Evolutionary conservation across 495 filamentous ascomycete species (phyloP), one percentile per base, ranked within the genome.

Genomic region (Penicillium lagena): DNA sequence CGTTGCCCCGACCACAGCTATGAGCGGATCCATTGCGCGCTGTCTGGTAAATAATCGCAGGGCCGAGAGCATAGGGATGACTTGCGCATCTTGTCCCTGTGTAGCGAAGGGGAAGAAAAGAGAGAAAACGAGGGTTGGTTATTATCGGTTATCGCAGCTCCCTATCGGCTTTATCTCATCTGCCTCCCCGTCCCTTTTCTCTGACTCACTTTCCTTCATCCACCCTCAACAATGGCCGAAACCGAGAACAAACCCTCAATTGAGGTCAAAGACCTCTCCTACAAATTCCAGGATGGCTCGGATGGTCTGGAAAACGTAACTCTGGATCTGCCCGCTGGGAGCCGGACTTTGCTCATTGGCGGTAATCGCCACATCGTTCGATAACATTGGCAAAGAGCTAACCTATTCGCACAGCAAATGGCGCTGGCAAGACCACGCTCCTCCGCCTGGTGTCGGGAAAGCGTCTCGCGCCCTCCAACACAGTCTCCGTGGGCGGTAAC

Each of bases 371-470:
- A 39, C 29, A 14, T 38, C 22, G 37, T 15, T 8, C 39, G 22
- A 40, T 38, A 14, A 10, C 10, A 27, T 29, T 28, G 42, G 12
- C 22, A 28, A 4, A 35, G 22, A 28, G 12, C 48, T 53, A 38
- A 46, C 15, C 32, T 44, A 11, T 38, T 36, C 14, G 31, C 33
- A 43, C 53, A 87, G 84, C 94, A 46, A 99, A 99, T 65, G 93
- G 93, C 56, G 91, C 94, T 12, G 93, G 93, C 35, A 99, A 99
- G 61, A 97, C 94, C 14, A 97, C 93, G 3, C 81, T 99, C 29
- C 85, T 99, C 35, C 90, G 85, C 44, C 74, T 89, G 29, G 78
- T 94, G 36, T 85, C 87, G n/a, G 93, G 93, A 49, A 97, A 96
- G 66, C 87, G 89, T 15, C 83, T 99, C 44, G 85, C 93, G 2